Evolutionary conservation across 1,139 yeast species (phyloP), one percentile per base, ranked within the genome.

Genomic region (Yamadazyma sp.): DNA sequence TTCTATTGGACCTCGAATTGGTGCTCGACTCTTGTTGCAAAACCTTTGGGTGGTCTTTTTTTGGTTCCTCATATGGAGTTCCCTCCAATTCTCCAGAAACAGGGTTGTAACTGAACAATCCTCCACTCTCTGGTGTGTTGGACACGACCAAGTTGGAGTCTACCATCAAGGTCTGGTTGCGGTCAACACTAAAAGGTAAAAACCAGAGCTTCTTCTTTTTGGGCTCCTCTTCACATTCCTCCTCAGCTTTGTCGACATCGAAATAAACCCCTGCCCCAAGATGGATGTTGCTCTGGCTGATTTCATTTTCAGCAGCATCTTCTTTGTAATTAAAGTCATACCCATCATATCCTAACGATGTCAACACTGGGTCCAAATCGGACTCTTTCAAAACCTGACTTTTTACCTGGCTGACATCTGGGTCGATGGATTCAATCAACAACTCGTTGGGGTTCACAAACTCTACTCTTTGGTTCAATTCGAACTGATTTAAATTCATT

Each of bases 121-220:
- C 48, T 9, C 45, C 44, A 9, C 38, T 22, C 11, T 34, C 29
- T 13, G 32, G 35, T 13, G 42, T 40, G 11, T 39, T 29, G 3
- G 51, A 43, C 17, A 45, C 31, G 6, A 47, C 37, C 32, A 40
- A 38, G 29, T 43, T 34, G 21, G 51, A 34, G 26, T 44, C 43
- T 25, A 48, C 42, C 15, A 36, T 41, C 34, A 42, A 27, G 18
- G 32, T 18, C 12, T 37, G 40, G n/a, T 39, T 38, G 9, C 22
- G 30, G 27, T 25, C 15, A 12, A 38, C 29, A 29, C 40, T 39
- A 26, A 48, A 45, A 6, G 51, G 52, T 23, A 47, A 37, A 25
- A 47, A 48, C 53, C 52, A 48, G 14, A 47, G 45, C 35, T 46
- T 48, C 35, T 47, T 50, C 38, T 47, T 48, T 35, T 39, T 43